phyloP scores from a whole-genome alignment of 495 filamentous ascomycete genomes.

The Hypoxylon lenormandii region DNA sequence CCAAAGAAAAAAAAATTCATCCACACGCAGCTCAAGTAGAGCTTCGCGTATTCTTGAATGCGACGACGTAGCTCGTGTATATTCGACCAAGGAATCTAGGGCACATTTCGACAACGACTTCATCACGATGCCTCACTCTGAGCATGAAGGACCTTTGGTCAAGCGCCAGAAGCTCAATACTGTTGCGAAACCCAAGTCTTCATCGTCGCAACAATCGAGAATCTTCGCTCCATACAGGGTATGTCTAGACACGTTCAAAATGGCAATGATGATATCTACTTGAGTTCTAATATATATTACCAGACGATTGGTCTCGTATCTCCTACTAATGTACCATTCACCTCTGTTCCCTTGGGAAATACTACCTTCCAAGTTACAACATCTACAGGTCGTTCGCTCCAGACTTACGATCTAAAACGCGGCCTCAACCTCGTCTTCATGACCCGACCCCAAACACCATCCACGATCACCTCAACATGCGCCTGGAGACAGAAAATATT shows the following conservation, averaged over 20 bases:
- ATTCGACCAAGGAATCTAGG: background rate
- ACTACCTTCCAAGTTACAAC: constrained; percentile 97
- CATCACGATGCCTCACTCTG: constrained; percentile 61
- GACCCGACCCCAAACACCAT: constrained; percentile 87
- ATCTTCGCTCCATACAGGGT: constrained; percentile 94
- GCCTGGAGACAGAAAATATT: constrained; percentile 90
- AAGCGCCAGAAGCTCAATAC: constrained; percentile 75
- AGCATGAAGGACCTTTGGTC: constrained; percentile 64
- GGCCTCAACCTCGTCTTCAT: constrained; percentile 92
- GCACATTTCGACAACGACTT: background rate
- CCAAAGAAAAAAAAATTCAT: constrained; percentile 41
- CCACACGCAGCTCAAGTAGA: constrained; percentile 23
- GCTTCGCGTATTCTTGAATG: constrained; percentile 19
- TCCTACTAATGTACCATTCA: constrained; percentile 87
- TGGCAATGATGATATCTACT: constrained; percentile 6
- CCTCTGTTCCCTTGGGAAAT: constrained; percentile 86
- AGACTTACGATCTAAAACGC: constrained; percentile 91
- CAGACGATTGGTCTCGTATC: constrained; percentile 94
- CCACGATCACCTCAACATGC: constrained; percentile 82
- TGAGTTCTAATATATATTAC: constrained; percentile 16
- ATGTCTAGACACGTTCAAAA: constrained; percentile 53
- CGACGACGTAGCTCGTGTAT: constrained; percentile 1
- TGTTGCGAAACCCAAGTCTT: constrained; percentile 51
- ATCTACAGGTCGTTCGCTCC: constrained; percentile 85
- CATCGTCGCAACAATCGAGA: constrained; percentile 66